Evolutionary conservation across 2,329 filamentous ascomycete genomes (phyloP), one percentile per base, ranked within the genome.

Genomic region (Capronia coronata): DNA sequence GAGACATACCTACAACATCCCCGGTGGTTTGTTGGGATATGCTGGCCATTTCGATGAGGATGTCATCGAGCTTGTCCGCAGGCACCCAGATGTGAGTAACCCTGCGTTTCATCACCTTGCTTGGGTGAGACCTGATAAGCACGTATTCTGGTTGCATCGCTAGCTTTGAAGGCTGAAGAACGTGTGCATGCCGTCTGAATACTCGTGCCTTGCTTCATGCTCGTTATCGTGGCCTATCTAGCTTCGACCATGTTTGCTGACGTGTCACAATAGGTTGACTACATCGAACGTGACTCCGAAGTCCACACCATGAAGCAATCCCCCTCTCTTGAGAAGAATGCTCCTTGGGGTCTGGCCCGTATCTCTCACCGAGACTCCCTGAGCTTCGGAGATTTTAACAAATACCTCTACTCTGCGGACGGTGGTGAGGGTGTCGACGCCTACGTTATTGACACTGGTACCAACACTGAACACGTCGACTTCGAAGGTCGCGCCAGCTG

Each of bases 261-360:
- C 56, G 48, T 57, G 51, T 51, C 39, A 22, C 21, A 40, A 38
- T 35, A 98, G 93, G 87, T 98, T 67, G 91, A 95, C 63, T 94
- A 88, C 71, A 87, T 98, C 66, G 93, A 98, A 80, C 87, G 83
- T 64, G 93, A 98, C 71, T 90, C 87, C 43, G 78, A 93, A 61
- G 93, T 98, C 63, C 87, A 89, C 75, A 88, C 87, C 49, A 80
- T 94, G 72, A 71, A 70, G 49, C 58, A 72, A 16, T 39, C 50
- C 42, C 66, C 71, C 58, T 77, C 84, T 65, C 75, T 80, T 6
- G 88, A 98, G 81, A 93, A 88, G 77, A 84, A 87, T 69, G 87
- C 94, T 58, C 93, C 93, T n/a, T 98, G 94, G 93, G 93, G 94
- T 75, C 80, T 98, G 59, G 93, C 94, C 62, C 88, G 93, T 82